Conservation (phyloP, 2,329 filamentous ascomycete species). For the Beauveria asiatica region DNA sequence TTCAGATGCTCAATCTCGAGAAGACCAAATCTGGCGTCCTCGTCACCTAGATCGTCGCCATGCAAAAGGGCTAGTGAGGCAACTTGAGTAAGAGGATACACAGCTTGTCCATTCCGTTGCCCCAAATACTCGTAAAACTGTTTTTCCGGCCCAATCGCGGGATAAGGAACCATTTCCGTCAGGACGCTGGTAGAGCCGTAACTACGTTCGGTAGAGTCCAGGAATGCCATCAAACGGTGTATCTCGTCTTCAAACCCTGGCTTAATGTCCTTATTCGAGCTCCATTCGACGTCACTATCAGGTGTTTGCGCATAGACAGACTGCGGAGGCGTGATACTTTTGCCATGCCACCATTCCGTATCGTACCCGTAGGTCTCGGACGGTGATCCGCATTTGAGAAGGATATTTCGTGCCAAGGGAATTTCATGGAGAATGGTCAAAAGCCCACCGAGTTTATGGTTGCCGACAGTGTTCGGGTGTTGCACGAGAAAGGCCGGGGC, state of each 20-base stretch:
- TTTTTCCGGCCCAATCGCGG: conserved; percentile 28
- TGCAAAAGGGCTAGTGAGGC: conserved; percentile 23
- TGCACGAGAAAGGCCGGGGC: conserved; percentile 44
- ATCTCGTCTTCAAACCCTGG: conserved; percentile 43
- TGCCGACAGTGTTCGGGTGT: conserved; percentile 22
- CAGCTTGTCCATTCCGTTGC: conserved; percentile 18
- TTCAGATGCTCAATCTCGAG: conserved; percentile 31
- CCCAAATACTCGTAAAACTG: conserved; percentile 37
- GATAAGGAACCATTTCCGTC: conserved; percentile 26
- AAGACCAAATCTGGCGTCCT: conserved; percentile 31
- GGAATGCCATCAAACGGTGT: conserved; percentile 54
- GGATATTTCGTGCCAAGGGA: conserved; percentile 46
- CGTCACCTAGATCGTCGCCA: conserved; percentile 22
- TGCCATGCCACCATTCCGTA: conserved; percentile 54
- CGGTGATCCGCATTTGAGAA: conserved; percentile 36
- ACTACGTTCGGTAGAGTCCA: conserved; percentile 50
- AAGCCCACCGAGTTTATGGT: conserved; percentile 42
- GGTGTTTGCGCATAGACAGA: conserved; percentile 19
- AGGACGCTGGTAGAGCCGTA: conserved; percentile 49
- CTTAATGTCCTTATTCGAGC: conserved; percentile 19
- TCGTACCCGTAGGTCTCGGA: conserved; percentile 45
- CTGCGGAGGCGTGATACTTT: conserved; percentile 34
- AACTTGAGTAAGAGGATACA: conserved; percentile 26
- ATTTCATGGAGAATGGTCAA: conserved; percentile 54
- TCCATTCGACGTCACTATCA: conserved; percentile 22